These are phyloP conservation scores for Sequoia sempervirens DNA, from an alignment of 75 land plant species.

Conservation along the genomic window DNA sequence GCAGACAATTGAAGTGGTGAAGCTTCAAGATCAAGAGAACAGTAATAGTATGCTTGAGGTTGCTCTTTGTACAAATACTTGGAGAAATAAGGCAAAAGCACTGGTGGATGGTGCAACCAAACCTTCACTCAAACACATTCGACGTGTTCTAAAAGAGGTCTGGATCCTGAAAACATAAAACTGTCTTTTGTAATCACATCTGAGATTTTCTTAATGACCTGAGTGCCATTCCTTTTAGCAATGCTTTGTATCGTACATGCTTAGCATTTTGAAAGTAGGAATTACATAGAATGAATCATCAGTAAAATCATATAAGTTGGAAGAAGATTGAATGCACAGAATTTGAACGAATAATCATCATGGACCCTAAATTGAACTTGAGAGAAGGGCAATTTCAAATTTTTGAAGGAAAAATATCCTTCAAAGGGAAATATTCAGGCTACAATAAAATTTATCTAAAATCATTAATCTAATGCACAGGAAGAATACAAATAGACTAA, in stretches of 20 bases:
- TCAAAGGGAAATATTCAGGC: not conserved
- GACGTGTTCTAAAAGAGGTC: constrained; percentile 10
- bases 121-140: constrained; percentile 8
- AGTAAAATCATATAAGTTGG: not conserved
- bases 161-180: not conserved
- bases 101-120: not conserved
- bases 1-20: constrained; percentile 8
- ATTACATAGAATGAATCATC: not conserved
- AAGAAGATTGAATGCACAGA: not conserved
- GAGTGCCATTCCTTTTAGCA: not conserved
- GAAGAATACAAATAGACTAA: not conserved
- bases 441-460: not conserved
- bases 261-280: not conserved
- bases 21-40: constrained; percentile 2
- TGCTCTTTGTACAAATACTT: constrained; percentile 8
- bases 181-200: not conserved
- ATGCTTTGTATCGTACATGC: not conserved
- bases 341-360: not conserved
- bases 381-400: not conserved
- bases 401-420: not conserved
- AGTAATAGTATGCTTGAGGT: not conserved
- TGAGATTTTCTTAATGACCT: not conserved
- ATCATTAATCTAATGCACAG: not conserved
- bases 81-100: constrained; percentile 7
- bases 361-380: not conserved